Evolutionary conservation across 73 alveolate species (phyloP).

Genomic region (Effrenium voratum): DNA sequence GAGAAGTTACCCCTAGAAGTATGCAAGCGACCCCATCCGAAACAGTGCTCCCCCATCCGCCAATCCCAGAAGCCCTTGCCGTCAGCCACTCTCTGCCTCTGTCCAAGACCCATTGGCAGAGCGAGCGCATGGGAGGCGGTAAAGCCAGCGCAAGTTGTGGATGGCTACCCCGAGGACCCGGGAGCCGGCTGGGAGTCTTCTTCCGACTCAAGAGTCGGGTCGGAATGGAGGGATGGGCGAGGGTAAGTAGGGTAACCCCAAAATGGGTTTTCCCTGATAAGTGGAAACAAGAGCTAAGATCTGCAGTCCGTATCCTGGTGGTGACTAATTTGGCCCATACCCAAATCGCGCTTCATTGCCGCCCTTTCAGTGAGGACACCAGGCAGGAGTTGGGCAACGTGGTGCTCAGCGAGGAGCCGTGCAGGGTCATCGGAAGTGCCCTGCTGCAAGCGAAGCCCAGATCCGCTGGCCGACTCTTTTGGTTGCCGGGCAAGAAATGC

Average conservation of each 20-base stretch:
- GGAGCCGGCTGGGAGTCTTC: neutral
- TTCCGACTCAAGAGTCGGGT: neutral
- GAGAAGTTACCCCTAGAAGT: too few species aligned
- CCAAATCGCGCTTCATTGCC: neutral
- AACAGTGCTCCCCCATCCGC: too few species aligned
- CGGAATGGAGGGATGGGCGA: neutral
- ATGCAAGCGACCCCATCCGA: too few species aligned
- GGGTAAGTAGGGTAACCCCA: neutral
- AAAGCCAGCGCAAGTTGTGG: conserved; percentile 66
- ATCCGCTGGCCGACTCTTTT: too few species aligned
- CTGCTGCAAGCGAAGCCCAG: too few species aligned
- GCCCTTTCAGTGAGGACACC: neutral
- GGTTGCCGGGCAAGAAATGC: too few species aligned
- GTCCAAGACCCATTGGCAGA: too few species aligned
- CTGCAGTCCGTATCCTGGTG: neutral
- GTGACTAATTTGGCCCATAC: neutral
- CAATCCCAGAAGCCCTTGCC: too few species aligned
- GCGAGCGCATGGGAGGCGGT: conserved; percentile 23
- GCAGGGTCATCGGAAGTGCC: neutral
- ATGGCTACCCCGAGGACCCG: conserved; percentile 73
- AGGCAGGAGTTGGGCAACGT: conserved; percentile 62
- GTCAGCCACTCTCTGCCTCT: too few species aligned
- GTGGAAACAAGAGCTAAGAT: neutral
- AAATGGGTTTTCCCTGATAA: neutral
- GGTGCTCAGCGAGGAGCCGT: conserved; percentile 53